A percentile compares a stretch with the other conserved stretches of the same genome.
Conservation (phyloP, 352 stramenopile species). For the Blastocystis sp. region DNA sequence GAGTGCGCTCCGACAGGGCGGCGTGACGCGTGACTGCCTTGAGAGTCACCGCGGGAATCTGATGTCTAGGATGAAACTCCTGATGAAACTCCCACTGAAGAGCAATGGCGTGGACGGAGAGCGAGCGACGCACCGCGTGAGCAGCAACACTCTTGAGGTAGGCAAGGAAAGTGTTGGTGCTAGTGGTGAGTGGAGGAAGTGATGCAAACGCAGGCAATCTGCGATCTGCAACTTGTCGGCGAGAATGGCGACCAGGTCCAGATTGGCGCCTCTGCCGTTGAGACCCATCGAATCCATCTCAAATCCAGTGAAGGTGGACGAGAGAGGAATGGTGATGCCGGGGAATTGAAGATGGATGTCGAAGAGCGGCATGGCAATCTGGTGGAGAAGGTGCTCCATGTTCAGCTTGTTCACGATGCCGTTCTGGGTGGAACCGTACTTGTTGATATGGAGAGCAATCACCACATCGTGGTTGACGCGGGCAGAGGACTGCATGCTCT, state of each 20-base stretch:
- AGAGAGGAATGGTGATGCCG: constrained; percentile 3
- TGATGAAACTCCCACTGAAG: constrained; percentile 6
- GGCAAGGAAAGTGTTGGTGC: not conserved
- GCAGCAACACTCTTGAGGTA: constrained; percentile 5
- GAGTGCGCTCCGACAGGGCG: constrained; percentile 22
- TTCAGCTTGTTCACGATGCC: constrained; percentile 1
- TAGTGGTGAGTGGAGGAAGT: not conserved
- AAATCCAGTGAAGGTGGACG: constrained; percentile 8
- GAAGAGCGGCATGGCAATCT: constrained; percentile 35
- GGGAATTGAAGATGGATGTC: constrained; percentile 15
- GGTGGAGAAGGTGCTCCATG: not conserved
- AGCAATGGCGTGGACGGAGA: not conserved
- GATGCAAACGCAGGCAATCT: not conserved
- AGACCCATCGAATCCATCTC: not conserved
- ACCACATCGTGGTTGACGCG: constrained; percentile 33
- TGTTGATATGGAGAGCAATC: constrained; percentile 42
- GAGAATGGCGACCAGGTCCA: constrained; percentile 46
- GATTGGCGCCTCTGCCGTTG: constrained; percentile 2
- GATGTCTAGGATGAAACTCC: not conserved
- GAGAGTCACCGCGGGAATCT: constrained; percentile 58
- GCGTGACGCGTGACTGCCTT: not conserved
- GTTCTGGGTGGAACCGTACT: constrained; percentile 18
- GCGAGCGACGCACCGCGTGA: constrained; percentile 1
- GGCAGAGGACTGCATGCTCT: not conserved
- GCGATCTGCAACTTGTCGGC: constrained; percentile 7